These are phyloP conservation scores for Antrodiella citrinella DNA, from an alignment of 768 basidiomycete genomes.

Conservation along the genomic window DNA sequence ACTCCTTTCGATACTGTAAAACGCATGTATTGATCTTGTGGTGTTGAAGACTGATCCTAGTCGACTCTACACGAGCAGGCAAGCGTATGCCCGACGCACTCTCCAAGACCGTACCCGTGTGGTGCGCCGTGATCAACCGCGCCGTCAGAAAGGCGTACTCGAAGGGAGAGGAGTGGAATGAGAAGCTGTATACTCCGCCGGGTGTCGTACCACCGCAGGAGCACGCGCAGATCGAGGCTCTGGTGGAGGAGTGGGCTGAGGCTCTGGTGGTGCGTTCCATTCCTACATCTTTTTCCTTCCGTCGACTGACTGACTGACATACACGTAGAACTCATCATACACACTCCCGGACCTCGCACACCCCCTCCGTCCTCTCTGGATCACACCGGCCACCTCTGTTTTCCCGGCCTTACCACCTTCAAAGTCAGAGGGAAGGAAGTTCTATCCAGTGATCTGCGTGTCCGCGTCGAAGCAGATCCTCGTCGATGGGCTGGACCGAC, in stretches of 20 bases:
- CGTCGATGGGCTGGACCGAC: slow-evolving; percentile 49
- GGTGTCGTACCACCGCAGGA: slow-evolving; percentile 66
- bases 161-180: slow-evolving; percentile 39
- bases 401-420: slow-evolving; percentile 33
- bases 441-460: slow-evolving; percentile 72
- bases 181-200: slow-evolving; percentile 60
- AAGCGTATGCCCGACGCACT: slow-evolving; percentile 88
- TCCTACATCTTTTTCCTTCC: neutral
- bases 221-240: slow-evolving; percentile 64
- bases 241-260: slow-evolving; percentile 59
- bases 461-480: slow-evolving; percentile 80
- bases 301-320: neutral
- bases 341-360: slow-evolving; percentile 44
- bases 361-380: slow-evolving; percentile 83
- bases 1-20: neutral
- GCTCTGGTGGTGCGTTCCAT: slow-evolving; percentile 50
- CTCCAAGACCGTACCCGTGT: slow-evolving; percentile 71
- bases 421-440: slow-evolving; percentile 23
- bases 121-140: slow-evolving; percentile 86
- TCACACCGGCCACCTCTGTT: slow-evolving; percentile 61
- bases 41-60: slow-evolving; percentile 79
- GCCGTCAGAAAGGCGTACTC: slow-evolving; percentile 32
- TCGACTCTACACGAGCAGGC: slow-evolving; percentile 89
- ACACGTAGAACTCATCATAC: slow-evolving; percentile 61
- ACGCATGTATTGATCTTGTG: neutral